Evolutionary conservation across 164 flowering plant genomes (phyloP).

Genomic region (Chloranthus sessilifolius): DNA sequence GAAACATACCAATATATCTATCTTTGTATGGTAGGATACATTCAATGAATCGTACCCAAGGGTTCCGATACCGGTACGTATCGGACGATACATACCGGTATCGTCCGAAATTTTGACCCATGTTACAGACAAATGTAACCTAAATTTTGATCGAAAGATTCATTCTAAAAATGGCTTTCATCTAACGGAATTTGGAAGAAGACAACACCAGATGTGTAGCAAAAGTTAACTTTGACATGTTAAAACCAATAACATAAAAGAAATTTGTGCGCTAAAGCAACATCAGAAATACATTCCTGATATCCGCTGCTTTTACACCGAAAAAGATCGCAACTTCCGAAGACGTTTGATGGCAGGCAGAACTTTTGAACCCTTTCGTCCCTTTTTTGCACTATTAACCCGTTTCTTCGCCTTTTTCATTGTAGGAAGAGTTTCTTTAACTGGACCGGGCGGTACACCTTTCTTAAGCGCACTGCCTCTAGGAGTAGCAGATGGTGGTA

Average conservation of each 20-base stretch:
- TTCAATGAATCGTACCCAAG: too few species aligned
- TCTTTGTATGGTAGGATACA: too few species aligned
- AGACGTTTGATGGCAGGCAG: conserved; percentile 41
- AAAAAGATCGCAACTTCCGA: conserved; percentile 28
- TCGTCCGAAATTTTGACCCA: too few species aligned
- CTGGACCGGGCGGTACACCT: conserved; percentile 82
- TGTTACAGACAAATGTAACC: too few species aligned
- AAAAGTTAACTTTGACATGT: too few species aligned
- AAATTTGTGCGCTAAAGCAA: not conserved
- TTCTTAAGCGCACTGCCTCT: conserved; percentile 98
- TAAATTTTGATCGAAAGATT: too few species aligned
- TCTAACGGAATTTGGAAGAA: conserved; percentile 6
- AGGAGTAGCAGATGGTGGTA: conserved; percentile 91
- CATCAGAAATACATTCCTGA: not conserved
- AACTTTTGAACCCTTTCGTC: conserved; percentile 28
- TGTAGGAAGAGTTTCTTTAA: conserved; percentile 38
- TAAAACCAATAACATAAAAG: too few species aligned
- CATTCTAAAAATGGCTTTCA: not conserved
- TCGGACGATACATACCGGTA: too few species aligned
- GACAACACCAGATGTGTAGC: too few species aligned
- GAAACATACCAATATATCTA: too few species aligned
- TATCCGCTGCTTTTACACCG: conserved; percentile 11
- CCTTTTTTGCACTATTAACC: conserved; percentile 36
- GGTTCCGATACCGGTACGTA: too few species aligned
- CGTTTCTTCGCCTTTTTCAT: conserved; percentile 1